Percentiles rank a stretch among this genome's conserved stretches.
phyloP scores from a whole-genome alignment of 75 land plant species.

The Selaginella tamariscina region DNA sequence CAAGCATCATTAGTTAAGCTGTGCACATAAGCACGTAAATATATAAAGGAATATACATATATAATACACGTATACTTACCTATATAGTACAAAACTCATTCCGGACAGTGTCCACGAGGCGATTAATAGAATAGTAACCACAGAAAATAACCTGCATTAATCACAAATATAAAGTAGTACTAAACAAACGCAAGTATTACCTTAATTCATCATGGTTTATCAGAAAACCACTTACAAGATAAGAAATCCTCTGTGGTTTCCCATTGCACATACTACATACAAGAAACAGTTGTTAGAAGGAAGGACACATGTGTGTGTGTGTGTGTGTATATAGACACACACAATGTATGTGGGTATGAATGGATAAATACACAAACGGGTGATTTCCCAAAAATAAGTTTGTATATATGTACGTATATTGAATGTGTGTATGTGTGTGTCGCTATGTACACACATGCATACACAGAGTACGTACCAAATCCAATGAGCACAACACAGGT shows the following conservation, averaged over 20 bases:
- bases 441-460: too few species aligned
- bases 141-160: slow-evolving; percentile 9
- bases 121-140: slow-evolving; percentile 3
- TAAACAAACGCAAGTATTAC: background rate
- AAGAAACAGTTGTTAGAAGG: background rate
- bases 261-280: background rate
- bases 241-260: background rate
- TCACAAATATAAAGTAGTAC: too few species aligned
- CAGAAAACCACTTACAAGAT: background rate
- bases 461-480: slow-evolving; percentile 10
- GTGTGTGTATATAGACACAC: too few species aligned
- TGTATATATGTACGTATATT: too few species aligned
- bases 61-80: slow-evolving; percentile 5
- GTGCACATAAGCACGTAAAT: background rate
- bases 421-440: too few species aligned
- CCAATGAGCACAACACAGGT: slow-evolving; percentile 3
- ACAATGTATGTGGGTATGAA: too few species aligned
- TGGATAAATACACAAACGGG: too few species aligned
- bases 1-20: slow-evolving; percentile 17
- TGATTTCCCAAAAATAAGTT: too few species aligned
- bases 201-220: background rate
- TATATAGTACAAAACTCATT: slow-evolving; percentile 9
- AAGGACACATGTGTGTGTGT: too few species aligned
- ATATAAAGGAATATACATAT: background rate
- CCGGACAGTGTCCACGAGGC: slow-evolving; percentile 13